A percentile compares a stretch with the other conserved stretches of the same genome.
These are phyloP conservation scores for Pistacia vera DNA, from an alignment of 345 rosid species.

Conservation along the genomic window DNA sequence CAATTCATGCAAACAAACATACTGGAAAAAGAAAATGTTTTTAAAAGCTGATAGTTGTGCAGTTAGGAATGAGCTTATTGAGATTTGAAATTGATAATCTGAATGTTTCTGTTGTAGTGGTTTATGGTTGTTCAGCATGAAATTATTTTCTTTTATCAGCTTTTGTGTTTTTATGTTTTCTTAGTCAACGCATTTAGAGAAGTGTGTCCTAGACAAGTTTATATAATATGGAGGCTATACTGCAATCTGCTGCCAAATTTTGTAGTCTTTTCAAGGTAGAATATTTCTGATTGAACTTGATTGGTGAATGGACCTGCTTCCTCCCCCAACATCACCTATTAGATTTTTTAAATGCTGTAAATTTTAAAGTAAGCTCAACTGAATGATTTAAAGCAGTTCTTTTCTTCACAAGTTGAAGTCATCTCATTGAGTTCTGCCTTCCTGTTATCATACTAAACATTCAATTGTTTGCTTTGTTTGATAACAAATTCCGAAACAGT, in stretches of 20 bases:
- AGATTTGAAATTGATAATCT: neutral
- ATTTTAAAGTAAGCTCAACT: neutral
- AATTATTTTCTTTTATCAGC: neutral
- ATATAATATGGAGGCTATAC: neutral
- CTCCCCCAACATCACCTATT: neutral
- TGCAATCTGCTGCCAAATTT: neutral
- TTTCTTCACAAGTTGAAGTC: neutral
- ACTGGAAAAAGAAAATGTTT: neutral
- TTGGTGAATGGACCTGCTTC: neutral
- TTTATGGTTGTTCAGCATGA: neutral
- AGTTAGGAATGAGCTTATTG: neutral
- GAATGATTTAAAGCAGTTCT: neutral
- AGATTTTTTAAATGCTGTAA: neutral
- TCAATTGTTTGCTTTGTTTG: too few species aligned
- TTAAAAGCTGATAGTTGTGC: neutral
- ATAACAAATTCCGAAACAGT: too few species aligned
- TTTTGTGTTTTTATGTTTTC: neutral
- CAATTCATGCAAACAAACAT: neutral
- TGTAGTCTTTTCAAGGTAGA: neutral
- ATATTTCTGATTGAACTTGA: neutral
- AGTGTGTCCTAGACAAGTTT: neutral
- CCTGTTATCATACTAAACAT: slow-evolving; percentile 2
- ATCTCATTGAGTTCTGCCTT: neutral
- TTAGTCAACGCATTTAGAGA: slow-evolving; percentile 2
- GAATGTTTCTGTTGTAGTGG: neutral